Evolutionary conservation across 129 eudicot genomes (phyloP).

Genomic region (Flaveria trinervia): DNA sequence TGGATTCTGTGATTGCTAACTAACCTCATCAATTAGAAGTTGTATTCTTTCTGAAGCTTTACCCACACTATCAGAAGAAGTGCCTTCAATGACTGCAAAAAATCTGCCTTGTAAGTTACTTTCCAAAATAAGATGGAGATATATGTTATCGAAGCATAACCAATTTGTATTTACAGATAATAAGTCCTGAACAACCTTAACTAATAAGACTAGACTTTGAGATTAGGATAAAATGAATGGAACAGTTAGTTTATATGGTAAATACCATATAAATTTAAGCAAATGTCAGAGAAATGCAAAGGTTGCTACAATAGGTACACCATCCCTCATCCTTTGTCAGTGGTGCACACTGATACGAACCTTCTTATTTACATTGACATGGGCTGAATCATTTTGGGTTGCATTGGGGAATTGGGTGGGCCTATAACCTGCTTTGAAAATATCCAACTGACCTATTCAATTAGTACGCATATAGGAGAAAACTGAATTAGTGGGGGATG

Average conservation of each 20-base stretch:
- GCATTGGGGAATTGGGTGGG: too few species aligned
- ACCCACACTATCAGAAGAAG: slow-evolving; percentile 56
- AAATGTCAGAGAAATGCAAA: neutral
- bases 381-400: too few species aligned
- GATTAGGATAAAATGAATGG: neutral
- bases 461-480: too few species aligned
- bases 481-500: too few species aligned
- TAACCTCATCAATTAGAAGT: slow-evolving; percentile 66
- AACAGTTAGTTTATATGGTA: neutral
- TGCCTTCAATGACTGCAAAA: slow-evolving; percentile 80
- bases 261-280: neutral
- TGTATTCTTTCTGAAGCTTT: slow-evolving; percentile 73
- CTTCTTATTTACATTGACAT: too few species aligned
- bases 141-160: neutral
- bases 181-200: neutral
- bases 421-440: too few species aligned
- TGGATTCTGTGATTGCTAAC: neutral
- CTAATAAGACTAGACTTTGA: neutral
- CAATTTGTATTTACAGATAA: slow-evolving; percentile 8
- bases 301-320: too few species aligned
- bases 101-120: slow-evolving; percentile 6
- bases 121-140: slow-evolving; percentile 5
- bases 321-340: too few species aligned
- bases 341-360: too few species aligned
- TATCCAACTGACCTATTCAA: too few species aligned